Conservation (phyloP, 345 rosid genomes). For the Clarkia xantiana region DNA sequence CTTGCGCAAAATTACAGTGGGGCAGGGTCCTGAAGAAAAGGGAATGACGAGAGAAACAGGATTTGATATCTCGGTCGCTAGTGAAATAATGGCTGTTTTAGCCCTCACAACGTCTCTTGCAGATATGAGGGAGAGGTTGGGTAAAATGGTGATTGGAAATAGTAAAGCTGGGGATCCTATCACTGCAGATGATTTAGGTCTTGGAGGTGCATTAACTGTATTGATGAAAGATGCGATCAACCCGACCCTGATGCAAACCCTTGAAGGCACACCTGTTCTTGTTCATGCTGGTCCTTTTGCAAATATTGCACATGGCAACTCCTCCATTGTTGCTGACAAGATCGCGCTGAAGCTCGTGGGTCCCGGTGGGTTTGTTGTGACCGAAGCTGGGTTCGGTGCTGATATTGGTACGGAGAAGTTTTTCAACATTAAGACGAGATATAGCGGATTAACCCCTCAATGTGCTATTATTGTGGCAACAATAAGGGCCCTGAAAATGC, state of each 20-base stretch:
- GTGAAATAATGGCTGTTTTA: slow-evolving; percentile 99
- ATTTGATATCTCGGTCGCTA: slow-evolving; percentile 94
- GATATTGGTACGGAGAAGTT: slow-evolving; percentile 97
- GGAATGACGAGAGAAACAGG: slow-evolving; percentile 97
- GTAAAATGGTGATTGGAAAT: slow-evolving; percentile 94
- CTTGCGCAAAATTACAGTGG: slow-evolving; percentile 77
- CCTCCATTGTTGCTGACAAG: slow-evolving; percentile 92
- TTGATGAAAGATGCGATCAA: slow-evolving; percentile 94
- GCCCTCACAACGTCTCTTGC: slow-evolving; percentile 88
- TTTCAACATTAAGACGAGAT: slow-evolving; percentile 89
- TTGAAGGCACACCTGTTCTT: slow-evolving; percentile 96
- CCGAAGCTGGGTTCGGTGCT: slow-evolving; percentile 98
- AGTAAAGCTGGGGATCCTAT: slow-evolving; percentile 87
- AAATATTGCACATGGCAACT: slow-evolving; percentile 96
- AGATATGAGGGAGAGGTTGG: slow-evolving; percentile 97
- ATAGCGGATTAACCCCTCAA: slow-evolving; percentile 78
- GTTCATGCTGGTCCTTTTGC: slow-evolving; percentile 99
- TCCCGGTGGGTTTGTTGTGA: slow-evolving; percentile 89
- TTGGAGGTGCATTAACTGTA: slow-evolving; percentile 94
- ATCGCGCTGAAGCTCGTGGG: slow-evolving; percentile 93
- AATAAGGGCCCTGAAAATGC: slow-evolving; percentile 96
- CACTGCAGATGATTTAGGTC: slow-evolving; percentile 97
- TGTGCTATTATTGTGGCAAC: slow-evolving; percentile 97
- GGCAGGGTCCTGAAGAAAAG: slow-evolving; percentile 95
- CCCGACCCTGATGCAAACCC: slow-evolving; percentile 97